These are phyloP conservation scores for Trebouxiophyceae sp. DNA, from an alignment of 163 green algal species.

Conservation along the genomic window DNA sequence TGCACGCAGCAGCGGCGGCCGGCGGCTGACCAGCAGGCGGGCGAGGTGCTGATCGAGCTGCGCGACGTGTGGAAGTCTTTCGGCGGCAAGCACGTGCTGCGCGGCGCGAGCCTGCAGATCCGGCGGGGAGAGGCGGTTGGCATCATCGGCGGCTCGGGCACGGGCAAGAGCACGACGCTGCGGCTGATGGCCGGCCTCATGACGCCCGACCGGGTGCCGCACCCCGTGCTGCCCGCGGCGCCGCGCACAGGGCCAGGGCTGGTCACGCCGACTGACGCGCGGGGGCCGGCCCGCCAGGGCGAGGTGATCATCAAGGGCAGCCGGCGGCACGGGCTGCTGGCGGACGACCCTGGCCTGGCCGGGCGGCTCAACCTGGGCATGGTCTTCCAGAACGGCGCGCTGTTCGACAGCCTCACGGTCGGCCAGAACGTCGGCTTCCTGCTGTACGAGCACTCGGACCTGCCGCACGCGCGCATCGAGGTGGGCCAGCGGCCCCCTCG, in stretches of 20 bases:
- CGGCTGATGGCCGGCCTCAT: conserved; percentile 91
- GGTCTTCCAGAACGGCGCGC: conserved; percentile 95
- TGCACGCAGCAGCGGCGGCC: not conserved
- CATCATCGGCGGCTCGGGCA: conserved; percentile 94
- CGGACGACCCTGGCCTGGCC: conserved; percentile 50
- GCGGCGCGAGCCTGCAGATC: conserved; percentile 88
- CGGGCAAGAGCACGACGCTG: conserved; percentile 97
- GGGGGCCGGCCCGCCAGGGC: conserved; percentile 42
- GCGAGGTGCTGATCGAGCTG: conserved; percentile 82
- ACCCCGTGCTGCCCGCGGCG: no score
- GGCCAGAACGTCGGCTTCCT: conserved; percentile 97
- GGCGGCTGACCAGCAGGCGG: not conserved
- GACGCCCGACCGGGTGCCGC: conserved; percentile 73
- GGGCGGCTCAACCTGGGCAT: conserved; percentile 68
- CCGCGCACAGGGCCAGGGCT: no score
- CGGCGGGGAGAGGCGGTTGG: conserved; percentile 91
- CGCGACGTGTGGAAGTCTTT: conserved; percentile 94
- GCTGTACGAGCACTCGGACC: conserved; percentile 87
- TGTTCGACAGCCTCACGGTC: conserved; percentile 98
- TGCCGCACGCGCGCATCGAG: conserved; percentile 62
- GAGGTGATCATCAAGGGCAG: conserved; percentile 85
- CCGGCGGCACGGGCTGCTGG: conserved; percentile 63
- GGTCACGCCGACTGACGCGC: no score
- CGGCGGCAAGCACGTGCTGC: conserved; percentile 87
- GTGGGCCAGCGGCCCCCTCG: conserved; percentile 3